Conservation (phyloP, 768 basidiomycete genomes). For the Mrakia frigida region DNA sequence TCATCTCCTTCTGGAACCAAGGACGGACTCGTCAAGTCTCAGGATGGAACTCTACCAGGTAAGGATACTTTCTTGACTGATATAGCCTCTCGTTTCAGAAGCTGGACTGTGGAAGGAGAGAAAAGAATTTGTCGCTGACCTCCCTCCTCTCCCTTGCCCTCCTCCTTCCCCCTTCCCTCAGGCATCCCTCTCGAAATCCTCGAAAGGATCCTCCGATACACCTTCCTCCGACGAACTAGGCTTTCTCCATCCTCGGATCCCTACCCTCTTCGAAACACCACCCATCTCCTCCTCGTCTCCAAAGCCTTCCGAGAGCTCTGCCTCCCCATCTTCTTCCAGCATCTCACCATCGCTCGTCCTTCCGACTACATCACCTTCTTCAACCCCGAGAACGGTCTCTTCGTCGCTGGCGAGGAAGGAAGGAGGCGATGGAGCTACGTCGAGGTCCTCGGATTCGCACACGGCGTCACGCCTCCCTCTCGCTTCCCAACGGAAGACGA, state of each 20-base stretch:
- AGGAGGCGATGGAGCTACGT: background rate
- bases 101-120: no score
- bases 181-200: background rate
- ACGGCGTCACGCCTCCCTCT: background rate
- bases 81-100: no score
- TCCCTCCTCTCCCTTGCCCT: background rate
- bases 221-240: background rate
- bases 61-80: no score
- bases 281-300: background rate
- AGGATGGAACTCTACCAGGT: no score
- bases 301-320: background rate
- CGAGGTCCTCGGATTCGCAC: background rate
- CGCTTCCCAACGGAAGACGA: background rate
- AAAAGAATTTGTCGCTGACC: background rate
- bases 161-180: background rate
- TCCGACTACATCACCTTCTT: background rate
- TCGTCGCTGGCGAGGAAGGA: background rate
- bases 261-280: background rate
- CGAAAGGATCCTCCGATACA: background rate
- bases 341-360: background rate
- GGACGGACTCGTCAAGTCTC: no score
- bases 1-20: no score
- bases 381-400: background rate
- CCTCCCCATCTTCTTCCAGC: background rate
- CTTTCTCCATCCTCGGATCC: background rate